phyloP scores from a whole-genome alignment of 2,329 filamentous ascomycete genomes.

The Orbilia oligospora region DNA sequence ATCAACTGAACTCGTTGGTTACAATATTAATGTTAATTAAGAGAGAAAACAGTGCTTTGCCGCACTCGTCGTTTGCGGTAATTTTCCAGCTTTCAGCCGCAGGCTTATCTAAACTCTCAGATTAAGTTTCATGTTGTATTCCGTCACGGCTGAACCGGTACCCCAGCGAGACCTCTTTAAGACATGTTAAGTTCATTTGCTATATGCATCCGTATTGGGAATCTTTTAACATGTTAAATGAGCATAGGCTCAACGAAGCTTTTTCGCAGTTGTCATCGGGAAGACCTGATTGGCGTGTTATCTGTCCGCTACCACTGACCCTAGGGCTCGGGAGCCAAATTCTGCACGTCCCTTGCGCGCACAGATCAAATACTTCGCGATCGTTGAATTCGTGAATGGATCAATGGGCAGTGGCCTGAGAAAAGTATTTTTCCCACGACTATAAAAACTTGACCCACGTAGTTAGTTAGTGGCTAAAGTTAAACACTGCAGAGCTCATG shows the following conservation, averaged over 20 bases:
- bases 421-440: not conserved
- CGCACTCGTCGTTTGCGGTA: not conserved
- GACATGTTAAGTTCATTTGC: not conserved
- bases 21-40: too few relatives aligned
- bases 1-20: not conserved
- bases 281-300: not conserved
- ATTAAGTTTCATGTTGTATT: not conserved
- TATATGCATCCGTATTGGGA: not conserved
- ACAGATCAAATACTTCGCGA: conserved; percentile 1
- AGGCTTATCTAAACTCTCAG: not conserved
- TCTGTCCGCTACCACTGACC: not conserved
- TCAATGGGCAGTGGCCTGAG: too few relatives aligned
- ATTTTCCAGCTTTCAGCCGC: not conserved
- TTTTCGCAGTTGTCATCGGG: not conserved
- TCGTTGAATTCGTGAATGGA: too few relatives aligned
- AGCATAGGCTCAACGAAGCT: not conserved
- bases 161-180: not conserved
- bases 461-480: not conserved
- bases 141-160: not conserved
- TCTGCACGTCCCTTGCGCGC: conserved; percentile 1
- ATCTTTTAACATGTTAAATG: not conserved
- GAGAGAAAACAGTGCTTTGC: not conserved
- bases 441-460: not conserved
- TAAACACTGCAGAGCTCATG: conserved; percentile 1
- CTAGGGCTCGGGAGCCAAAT: conserved; percentile 3